phyloP scores from a whole-genome alignment of 345 rosid species.

The Eutrema japonicum region DNA sequence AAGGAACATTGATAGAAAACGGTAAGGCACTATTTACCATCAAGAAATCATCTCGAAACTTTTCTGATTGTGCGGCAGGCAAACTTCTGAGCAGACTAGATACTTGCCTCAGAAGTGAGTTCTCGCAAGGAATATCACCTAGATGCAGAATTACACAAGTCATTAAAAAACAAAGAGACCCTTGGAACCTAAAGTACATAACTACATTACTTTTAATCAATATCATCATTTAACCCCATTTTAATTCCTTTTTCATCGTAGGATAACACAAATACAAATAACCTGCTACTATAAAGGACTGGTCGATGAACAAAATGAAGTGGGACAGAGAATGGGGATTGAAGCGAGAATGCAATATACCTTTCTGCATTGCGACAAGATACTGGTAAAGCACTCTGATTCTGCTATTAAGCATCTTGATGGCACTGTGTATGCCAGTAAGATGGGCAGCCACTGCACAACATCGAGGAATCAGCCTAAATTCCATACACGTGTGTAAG shows the following conservation, averaged over 20 bases:
- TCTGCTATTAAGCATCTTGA: constrained; percentile 97
- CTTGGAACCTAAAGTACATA: neutral
- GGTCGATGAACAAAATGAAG: neutral
- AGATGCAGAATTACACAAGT: constrained; percentile 37
- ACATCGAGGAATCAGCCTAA: neutral
- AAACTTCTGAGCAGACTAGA: constrained; percentile 91
- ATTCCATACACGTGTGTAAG: neutral
- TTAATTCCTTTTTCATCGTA: neutral
- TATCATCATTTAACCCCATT: constrained; percentile 16
- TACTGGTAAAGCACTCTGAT: constrained; percentile 90
- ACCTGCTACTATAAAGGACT: constrained; percentile 1
- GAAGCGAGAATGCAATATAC: constrained; percentile 44
- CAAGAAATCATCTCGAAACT: constrained; percentile 88
- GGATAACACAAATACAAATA: neutral
- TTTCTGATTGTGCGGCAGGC: constrained; percentile 94
- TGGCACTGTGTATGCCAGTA: constrained; percentile 94
- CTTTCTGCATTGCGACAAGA: constrained; percentile 90
- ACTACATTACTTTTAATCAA: neutral
- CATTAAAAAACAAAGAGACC: neutral
- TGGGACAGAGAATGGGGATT: neutral
- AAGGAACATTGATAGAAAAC: neutral
- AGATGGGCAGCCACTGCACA: constrained; percentile 98
- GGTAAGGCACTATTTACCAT: constrained; percentile 62
- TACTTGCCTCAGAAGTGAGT: constrained; percentile 89
- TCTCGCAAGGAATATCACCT: constrained; percentile 95